These are phyloP conservation scores for Fraxinus excelsior DNA, from an alignment of 257 asterid genomes.

Conservation along the genomic window DNA sequence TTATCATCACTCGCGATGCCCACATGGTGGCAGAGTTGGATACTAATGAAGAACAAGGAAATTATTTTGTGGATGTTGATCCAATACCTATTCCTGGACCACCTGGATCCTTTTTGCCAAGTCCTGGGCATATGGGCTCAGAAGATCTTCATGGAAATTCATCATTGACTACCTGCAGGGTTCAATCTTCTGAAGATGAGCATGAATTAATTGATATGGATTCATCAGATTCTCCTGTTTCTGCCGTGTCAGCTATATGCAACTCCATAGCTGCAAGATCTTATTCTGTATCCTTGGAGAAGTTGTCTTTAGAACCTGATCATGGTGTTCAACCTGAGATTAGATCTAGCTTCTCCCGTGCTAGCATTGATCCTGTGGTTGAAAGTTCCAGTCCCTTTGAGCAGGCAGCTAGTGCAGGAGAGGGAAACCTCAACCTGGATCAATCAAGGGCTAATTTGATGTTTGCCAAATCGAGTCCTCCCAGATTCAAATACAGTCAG, in stretches of 20 bases:
- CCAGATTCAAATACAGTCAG: slow-evolving; percentile 40
- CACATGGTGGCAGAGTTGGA: slow-evolving; percentile 39
- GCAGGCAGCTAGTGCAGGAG: slow-evolving; percentile 27
- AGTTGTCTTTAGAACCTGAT: slow-evolving; percentile 35
- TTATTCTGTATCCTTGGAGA: slow-evolving; percentile 42
- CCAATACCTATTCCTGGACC: slow-evolving; percentile 94
- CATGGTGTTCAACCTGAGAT: slow-evolving; percentile 32
- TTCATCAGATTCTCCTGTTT: slow-evolving; percentile 74
- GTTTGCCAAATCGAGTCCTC: slow-evolving; percentile 30
- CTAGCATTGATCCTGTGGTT: slow-evolving; percentile 32
- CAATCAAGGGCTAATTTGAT: slow-evolving; percentile 29
- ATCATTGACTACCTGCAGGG: slow-evolving; percentile 64
- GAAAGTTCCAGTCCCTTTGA: slow-evolving; percentile 34
- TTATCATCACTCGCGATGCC: slow-evolving; percentile 28
- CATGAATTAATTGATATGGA: slow-evolving; percentile 60
- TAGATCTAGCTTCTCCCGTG: slow-evolving; percentile 30
- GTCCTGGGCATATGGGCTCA: slow-evolving; percentile 78
- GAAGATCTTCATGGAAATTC: slow-evolving; percentile 85
- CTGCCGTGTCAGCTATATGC: slow-evolving; percentile 58
- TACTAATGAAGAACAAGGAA: slow-evolving; percentile 47
- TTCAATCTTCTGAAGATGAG: slow-evolving; percentile 76
- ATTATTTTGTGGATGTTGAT: slow-evolving; percentile 72
- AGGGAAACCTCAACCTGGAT: slow-evolving; percentile 31
- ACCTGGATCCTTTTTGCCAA: slow-evolving; percentile 89
- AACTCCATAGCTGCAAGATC: slow-evolving; percentile 55